A percentile compares a stretch with the other conserved stretches of the same genome.
Evolutionary conservation across 164 flowering plant species (phyloP).

Genomic region (Annona squamosa): DNA sequence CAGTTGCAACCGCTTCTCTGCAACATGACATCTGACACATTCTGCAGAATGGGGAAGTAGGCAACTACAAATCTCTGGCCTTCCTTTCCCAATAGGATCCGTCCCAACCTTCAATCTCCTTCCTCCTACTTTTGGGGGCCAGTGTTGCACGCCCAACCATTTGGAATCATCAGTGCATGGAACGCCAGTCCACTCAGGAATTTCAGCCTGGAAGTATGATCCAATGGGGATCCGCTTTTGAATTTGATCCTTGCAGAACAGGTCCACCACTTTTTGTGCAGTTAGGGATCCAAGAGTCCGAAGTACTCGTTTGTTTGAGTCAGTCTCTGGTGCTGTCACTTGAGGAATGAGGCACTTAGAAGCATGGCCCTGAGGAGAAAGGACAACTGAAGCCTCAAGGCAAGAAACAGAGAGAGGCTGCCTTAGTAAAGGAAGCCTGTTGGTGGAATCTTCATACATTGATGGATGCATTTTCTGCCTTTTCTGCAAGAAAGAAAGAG

Average conservation of each 20-base stretch:
- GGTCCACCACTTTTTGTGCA: slow-evolving; percentile 17
- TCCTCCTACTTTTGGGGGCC: slow-evolving; percentile 50
- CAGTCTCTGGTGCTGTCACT: slow-evolving; percentile 2
- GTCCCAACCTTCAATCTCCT: slow-evolving; percentile 26
- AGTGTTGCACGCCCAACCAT: slow-evolving; percentile 64
- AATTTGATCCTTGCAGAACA: slow-evolving; percentile 11
- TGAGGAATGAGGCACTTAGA: slow-evolving; percentile 6
- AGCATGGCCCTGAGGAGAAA: slow-evolving; percentile 9
- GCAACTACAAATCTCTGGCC: slow-evolving; percentile 64
- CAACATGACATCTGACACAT: slow-evolving; percentile 67
- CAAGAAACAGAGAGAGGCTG: slow-evolving; percentile 12
- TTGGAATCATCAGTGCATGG: slow-evolving; percentile 32
- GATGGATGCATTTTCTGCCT: slow-evolving; percentile 68
- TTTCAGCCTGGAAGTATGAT: slow-evolving; percentile 47
- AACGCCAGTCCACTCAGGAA: slow-evolving; percentile 61
- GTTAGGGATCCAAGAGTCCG: slow-evolving; percentile 16
- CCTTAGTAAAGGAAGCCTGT: slow-evolving; percentile 27
- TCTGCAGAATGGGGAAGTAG: slow-evolving; percentile 40
- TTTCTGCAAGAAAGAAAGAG: slow-evolving; percentile 31
- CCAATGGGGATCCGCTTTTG: slow-evolving; percentile 41
- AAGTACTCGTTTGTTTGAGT: slow-evolving; percentile 4
- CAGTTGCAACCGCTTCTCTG: slow-evolving; percentile 41
- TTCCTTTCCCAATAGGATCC: slow-evolving; percentile 68
- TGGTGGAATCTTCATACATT: slow-evolving; percentile 53
- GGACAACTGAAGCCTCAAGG: slow-evolving; percentile 17